Conservation (phyloP, 768 basidiomycete genomes). For the Boletus rubroflammeus region DNA sequence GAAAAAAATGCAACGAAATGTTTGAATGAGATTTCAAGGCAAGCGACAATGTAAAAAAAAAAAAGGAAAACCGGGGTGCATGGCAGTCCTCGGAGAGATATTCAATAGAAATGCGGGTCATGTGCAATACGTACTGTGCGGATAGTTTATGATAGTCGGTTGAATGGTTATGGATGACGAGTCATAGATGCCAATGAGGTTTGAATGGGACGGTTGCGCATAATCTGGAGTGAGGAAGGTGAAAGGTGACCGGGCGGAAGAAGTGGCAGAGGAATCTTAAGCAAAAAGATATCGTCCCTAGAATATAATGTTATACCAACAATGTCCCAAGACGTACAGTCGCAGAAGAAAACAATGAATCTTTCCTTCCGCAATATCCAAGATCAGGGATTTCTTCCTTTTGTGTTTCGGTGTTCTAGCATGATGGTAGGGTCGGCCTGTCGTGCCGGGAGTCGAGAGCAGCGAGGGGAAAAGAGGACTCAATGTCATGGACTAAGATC, state of each 20-base stretch:
- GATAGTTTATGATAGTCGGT: constrained; percentile 22
- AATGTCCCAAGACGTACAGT: constrained; percentile 36
- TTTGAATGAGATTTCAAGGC: not conserved
- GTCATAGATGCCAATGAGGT: constrained; percentile 27
- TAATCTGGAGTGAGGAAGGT: constrained; percentile 3
- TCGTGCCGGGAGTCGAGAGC: constrained; percentile 3
- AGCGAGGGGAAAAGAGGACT: not conserved
- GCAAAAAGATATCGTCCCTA: constrained; percentile 32
- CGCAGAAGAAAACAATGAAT: constrained; percentile 9
- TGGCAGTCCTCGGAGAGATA: constrained; percentile 11
- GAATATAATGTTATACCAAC: constrained; percentile 36
- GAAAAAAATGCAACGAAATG: constrained; percentile 5
- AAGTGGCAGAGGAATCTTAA: constrained; percentile 14
- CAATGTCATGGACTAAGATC: constrained; percentile 37
- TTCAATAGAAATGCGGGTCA: constrained; percentile 29
- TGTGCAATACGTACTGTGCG: constrained; percentile 30
- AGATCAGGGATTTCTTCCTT: constrained; percentile 11
- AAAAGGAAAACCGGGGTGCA: not conserved
- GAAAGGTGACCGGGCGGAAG: constrained; percentile 15
- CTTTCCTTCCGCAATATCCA: constrained; percentile 19
- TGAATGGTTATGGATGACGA: constrained; percentile 14
- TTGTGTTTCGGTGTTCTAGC: constrained; percentile 3
- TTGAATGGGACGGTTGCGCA: constrained; percentile 1
- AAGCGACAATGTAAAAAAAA: not conserved
- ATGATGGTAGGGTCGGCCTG: not conserved